Evolutionary conservation across 148 eudicot species (phyloP), one percentile per base, ranked within the genome.

Genomic region (Persicaria maculosa): DNA sequence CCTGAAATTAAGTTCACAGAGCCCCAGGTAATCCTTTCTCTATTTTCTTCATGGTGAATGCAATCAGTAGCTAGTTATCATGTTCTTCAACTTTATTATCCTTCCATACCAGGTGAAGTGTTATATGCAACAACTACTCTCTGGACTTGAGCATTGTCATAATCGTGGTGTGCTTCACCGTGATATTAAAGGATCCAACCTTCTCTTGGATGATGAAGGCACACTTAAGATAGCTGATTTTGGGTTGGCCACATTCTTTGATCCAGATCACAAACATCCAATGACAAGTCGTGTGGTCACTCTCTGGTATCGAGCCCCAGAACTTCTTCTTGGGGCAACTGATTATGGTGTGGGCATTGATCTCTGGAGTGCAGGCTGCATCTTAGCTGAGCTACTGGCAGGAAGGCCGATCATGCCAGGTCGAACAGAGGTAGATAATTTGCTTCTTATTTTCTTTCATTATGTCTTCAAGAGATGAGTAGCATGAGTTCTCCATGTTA

Each of bases 241-340:
- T 84, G 97, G 97, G 45, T 83, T 93, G 82, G 97, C 97, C 48
- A 86, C 96, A 22, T 76, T 88, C 77, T 86, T 87, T 52, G 90
- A 93, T 82, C 97, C 96, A 71, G 88, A 85, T 76, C 83, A 85
- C 74, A 93, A 87, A 80, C 96, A 93, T 57, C 91, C 88, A 31
- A 85, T 93, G 96, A 93, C 97, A n/a, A 93, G 96, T 74, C 91
- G 97, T 75, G 97, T 93, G 55, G 97, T 93, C 76, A 93, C 97
- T 50, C 83, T 93, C 10, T 93, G 97, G 97, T 93, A 93, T 81
- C 86, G 97, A 78, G 90, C 97, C 59, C 97, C 97, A n/a, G 97
- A 93, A 85, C 91, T 93, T 20, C 96, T 93, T 84, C 93, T 93
- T 77, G 97, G 97, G 68, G 90, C 97, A 58, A 93, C 89, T 73